phyloP scores from a whole-genome alignment of 495 filamentous ascomycete genomes.

The Schizothecium vesticola region DNA sequence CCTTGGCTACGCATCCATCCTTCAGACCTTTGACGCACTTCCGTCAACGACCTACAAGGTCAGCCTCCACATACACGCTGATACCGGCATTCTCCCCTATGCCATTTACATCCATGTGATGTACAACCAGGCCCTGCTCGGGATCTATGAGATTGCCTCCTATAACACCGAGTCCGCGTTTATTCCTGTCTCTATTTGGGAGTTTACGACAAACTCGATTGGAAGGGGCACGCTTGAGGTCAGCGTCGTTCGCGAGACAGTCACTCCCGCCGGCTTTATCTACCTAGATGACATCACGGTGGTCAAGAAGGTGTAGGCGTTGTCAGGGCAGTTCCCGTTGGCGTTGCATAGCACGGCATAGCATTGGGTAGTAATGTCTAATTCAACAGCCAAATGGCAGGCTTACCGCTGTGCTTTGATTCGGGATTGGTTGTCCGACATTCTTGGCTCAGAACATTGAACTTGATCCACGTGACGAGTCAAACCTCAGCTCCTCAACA shows the following conservation, averaged over 20 bases:
- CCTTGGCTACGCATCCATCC: neutral
- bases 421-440: no score
- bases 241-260: no score
- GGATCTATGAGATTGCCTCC: neutral
- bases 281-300: neutral
- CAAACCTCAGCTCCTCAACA: no score
- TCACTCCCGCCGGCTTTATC: no score
- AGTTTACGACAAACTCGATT: neutral
- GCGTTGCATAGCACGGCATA: neutral
- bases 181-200: neutral
- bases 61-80: no score
- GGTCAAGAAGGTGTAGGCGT: neutral
- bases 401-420: neutral
- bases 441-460: neutral
- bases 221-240: neutral
- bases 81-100: no score
- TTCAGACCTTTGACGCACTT: neutral
- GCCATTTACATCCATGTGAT: neutral
- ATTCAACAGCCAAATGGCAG: neutral
- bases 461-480: neutral
- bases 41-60: neutral
- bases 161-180: no score
- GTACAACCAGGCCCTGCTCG: neutral
- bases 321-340: no score
- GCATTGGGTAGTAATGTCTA: neutral